Conservation (phyloP, 163 green algal genomes). For the Chlamydomonas reinhardtii region DNA sequence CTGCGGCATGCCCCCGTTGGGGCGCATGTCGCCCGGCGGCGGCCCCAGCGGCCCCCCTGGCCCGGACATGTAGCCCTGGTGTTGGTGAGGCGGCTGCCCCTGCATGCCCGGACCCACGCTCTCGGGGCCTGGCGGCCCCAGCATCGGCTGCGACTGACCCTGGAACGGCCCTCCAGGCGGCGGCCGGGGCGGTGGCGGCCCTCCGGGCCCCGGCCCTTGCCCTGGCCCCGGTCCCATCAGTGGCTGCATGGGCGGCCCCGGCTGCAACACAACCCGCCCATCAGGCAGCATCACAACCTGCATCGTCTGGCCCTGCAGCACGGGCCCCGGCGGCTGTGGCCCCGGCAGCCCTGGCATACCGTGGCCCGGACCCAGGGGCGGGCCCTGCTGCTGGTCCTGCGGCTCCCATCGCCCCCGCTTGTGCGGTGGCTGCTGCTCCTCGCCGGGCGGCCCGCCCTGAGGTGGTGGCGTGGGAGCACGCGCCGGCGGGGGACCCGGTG, state of each 20-base stretch:
- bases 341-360: no score
- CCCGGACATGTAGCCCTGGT: not conserved
- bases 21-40: no score
- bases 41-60: no score
- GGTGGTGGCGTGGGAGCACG: no score
- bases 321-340: no score
- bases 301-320: not conserved
- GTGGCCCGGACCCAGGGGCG: not conserved
- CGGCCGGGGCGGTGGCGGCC: not conserved
- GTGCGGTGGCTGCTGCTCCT: no score
- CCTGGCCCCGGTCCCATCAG: not conserved
- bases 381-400: not conserved
- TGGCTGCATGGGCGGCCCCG: not conserved
- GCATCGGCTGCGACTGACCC: not conserved
- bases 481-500: no score
- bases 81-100: not conserved
- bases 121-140: not conserved
- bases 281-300: conserved; percentile 22
- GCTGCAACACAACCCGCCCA: conserved; percentile 7
- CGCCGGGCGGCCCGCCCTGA: no score
- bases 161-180: not conserved
- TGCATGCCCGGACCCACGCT: not conserved
- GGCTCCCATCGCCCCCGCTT: not conserved
- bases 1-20: no score
- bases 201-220: not conserved